Base-by-base conservation (phyloP, 1,284 basidiomycete species). In the Peniophora sp. region DNA sequence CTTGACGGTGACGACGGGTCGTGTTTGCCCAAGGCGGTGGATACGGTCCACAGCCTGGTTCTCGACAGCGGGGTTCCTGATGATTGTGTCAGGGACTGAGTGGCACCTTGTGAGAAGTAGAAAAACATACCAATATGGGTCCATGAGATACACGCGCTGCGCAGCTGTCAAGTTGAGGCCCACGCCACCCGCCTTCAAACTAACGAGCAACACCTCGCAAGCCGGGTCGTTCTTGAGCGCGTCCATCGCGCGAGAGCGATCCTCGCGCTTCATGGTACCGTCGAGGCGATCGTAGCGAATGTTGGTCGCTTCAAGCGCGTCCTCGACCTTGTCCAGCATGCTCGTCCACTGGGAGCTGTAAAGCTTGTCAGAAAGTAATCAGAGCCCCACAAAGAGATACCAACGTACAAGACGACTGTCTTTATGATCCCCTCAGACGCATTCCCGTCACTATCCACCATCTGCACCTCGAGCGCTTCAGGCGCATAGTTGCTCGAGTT, bases 1-100 rank as follows among this genome's bases (percentile, higher is more conserved):
- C 63, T 96, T 94, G 63, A 94, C 77, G 0, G 95, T 95, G 10
- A 84, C 86, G 9, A 99, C 97, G 0, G 92, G 87, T 49, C 84
- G 78, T 2, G 86, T 95, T 66, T 99, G 97, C 24, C 94, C 94
- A 49, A 97, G 76, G 51, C 94, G 93, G 68, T 97, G 93, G 60
- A 96, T 93, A 55, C 95, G 84, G 74, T 97, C 89, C 50, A 96
- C 91, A 20, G 93, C 93, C 68, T 97, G 94, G 62, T 94, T 92
- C 72, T 97, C 94, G 6, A 97, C 94, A 11, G 93, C 93, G 17
- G 95, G 95, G 62, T 97, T 97, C 92, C 90, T 92, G 3, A 45
- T n/a, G 38, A 34, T 14, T 45, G 35, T 46, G 12, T 32, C 6
- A 32, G 27, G 27, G 12, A 32, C 27, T 14, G 38, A 23, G 51